Evolutionary conservation across 2,329 filamentous ascomycete genomes (phyloP).

Genomic region (Botrytis fragariae): DNA sequence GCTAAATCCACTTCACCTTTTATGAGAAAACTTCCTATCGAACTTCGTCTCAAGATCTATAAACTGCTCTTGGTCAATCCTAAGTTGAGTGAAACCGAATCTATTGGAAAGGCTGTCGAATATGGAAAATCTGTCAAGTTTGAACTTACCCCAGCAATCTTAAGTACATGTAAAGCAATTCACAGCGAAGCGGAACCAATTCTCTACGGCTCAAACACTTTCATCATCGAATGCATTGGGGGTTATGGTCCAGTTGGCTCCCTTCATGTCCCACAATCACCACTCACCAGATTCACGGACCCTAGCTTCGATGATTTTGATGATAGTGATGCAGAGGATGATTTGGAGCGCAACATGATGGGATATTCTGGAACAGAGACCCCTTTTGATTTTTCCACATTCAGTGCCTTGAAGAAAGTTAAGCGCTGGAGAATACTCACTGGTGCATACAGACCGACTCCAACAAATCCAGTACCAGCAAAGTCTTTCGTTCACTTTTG

Average conservation of each 20-base stretch:
- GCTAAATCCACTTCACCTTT: slow-evolving; percentile 10
- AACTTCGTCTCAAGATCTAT: slow-evolving; percentile 21
- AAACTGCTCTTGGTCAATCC: slow-evolving; percentile 18
- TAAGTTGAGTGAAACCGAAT: slow-evolving; percentile 6
- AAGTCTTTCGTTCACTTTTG: slow-evolving; percentile 21
- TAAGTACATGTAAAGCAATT: slow-evolving; percentile 17
- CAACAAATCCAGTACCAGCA: neutral
- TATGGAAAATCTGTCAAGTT: slow-evolving; percentile 9
- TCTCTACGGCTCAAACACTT: slow-evolving; percentile 22
- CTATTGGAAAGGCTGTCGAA: neutral
- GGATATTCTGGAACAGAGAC: neutral
- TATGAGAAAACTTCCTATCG: slow-evolving; percentile 15
- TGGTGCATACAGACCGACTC: slow-evolving; percentile 3
- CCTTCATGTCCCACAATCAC: slow-evolving; percentile 16
- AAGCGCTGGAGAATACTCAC: slow-evolving; percentile 18
- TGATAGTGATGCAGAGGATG: neutral
- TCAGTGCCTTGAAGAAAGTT: slow-evolving; percentile 8
- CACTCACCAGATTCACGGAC: slow-evolving; percentile 11
- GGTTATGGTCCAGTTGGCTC: neutral
- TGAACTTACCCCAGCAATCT: slow-evolving; percentile 13
- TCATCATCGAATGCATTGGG: slow-evolving; percentile 21
- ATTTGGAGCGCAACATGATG: neutral
- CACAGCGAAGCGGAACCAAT: slow-evolving; percentile 17
- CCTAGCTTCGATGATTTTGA: neutral
- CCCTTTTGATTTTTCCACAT: slow-evolving; percentile 4